A percentile compares a stretch with the other conserved stretches of the same genome.
These are phyloP conservation scores for Hevea brasiliensis DNA, from an alignment of 345 rosid species.

Conservation along the genomic window DNA sequence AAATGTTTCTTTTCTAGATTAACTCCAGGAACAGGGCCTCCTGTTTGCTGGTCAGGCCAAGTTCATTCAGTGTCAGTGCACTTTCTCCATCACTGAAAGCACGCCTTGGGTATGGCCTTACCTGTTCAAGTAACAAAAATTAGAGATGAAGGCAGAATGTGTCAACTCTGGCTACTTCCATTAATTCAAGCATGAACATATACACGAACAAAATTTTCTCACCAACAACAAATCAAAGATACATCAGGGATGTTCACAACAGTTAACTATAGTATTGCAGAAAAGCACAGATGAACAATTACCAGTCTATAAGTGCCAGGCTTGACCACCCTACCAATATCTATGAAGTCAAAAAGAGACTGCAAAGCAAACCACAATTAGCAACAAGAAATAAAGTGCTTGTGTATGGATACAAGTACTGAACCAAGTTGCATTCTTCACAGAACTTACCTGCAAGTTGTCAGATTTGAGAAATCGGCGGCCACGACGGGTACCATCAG, in stretches of 20 bases:
- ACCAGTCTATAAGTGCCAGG: constrained; percentile 94
- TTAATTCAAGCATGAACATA: neutral
- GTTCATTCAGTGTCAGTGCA: constrained; percentile 63
- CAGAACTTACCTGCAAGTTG: constrained; percentile 60
- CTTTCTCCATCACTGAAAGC: constrained; percentile 83
- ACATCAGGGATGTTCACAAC: neutral
- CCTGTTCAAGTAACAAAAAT: constrained; percentile 50
- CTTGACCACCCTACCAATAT: constrained; percentile 78
- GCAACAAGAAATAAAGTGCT: constrained; percentile 2
- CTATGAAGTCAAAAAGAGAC: constrained; percentile 92
- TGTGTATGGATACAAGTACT: neutral
- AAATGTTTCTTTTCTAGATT: constrained; percentile 36
- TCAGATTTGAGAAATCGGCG: constrained; percentile 89
- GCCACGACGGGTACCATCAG: constrained; percentile 88
- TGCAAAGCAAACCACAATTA: constrained; percentile 37
- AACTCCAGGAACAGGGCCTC: constrained; percentile 95
- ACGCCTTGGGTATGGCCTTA: constrained; percentile 97
- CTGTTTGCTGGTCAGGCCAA: constrained; percentile 88
- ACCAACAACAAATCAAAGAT: neutral
- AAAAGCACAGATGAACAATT: constrained; percentile 20
- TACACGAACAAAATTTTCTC: neutral
- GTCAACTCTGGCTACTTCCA: neutral
- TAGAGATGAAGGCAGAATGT: too few relatives aligned
- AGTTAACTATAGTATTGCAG: neutral
- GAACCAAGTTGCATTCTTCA: neutral